These are phyloP conservation scores for Biscutella laevigata DNA, from an alignment of 441 rosid genomes.

Conservation along the genomic window DNA sequence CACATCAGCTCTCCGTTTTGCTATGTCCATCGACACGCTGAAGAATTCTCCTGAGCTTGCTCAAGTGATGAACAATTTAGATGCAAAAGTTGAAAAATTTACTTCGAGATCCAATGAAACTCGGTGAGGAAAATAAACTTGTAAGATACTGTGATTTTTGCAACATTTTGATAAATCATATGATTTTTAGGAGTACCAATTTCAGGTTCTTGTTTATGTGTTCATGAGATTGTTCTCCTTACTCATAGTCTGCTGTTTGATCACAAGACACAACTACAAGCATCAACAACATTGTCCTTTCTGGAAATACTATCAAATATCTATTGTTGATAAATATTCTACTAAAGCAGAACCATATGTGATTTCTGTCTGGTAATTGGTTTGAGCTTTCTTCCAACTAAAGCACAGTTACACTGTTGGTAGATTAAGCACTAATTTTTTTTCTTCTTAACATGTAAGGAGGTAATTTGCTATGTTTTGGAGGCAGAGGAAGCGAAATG, in stretches of 20 bases:
- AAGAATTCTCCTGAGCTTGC: constrained; percentile 43
- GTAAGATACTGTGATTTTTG: neutral
- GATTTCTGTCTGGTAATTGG: neutral
- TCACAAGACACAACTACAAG: constrained; percentile 83
- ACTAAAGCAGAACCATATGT: neutral
- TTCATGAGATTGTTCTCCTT: too few relatives aligned
- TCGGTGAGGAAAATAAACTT: neutral
- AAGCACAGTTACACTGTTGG: neutral
- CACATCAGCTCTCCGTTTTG: constrained; percentile 64
- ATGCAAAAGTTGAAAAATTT: constrained; percentile 67
- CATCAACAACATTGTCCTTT: constrained; percentile 61
- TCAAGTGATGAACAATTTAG: too few relatives aligned
- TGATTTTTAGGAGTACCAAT: neutral
- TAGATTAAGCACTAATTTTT: too few relatives aligned
- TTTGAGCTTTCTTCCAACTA: neutral
- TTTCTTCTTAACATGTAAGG: too few relatives aligned
- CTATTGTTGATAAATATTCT: neutral
- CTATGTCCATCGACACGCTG: constrained; percentile 47
- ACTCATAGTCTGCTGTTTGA: neutral
- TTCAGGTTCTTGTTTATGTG: neutral
- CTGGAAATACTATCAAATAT: constrained; percentile 67
- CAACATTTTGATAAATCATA: neutral
- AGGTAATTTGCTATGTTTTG: too few relatives aligned
- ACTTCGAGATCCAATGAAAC: constrained; percentile 9
- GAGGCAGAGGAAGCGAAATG: constrained; percentile 25